phyloP scores from a whole-genome alignment of 2,329 filamentous ascomycete genomes.

The Chrysoporthe cubensis region DNA sequence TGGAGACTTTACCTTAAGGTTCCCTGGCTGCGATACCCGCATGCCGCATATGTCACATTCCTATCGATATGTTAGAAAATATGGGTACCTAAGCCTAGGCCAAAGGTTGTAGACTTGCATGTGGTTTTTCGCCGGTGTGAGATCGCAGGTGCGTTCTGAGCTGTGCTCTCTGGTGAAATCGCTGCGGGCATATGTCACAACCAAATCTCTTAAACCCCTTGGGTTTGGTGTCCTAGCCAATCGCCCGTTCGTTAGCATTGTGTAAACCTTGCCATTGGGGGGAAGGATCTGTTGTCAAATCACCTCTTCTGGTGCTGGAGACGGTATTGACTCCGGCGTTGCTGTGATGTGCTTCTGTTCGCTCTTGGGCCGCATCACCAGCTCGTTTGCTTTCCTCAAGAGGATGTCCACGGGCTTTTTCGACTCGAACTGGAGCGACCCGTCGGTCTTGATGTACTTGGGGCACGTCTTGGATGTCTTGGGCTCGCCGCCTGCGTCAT shows the following conservation, averaged over 20 bases:
- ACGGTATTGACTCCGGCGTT: conserved; percentile 8
- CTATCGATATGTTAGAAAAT: conserved; percentile 28
- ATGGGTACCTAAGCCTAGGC: not conserved
- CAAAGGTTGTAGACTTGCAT: conserved; percentile 62
- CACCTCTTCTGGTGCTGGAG: conserved; percentile 21
- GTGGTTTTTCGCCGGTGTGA: conserved; percentile 90
- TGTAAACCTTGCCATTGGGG: not conserved
- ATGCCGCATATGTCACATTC: conserved; percentile 63
- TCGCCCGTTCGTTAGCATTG: not conserved
- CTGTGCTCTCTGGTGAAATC: conserved; percentile 91
- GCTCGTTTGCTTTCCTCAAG: conserved; percentile 18
- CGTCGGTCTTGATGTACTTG: conserved; percentile 22
- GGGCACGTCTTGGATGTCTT: conserved; percentile 26
- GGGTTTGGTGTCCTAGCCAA: conserved; percentile 26
- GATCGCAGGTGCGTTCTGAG: conserved; percentile 86
- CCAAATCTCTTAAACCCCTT: conserved; percentile 64
- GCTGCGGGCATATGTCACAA: conserved; percentile 74
- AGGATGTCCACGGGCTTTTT: conserved; percentile 22
- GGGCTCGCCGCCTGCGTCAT: conserved; percentile 26
- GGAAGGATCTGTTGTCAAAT: not conserved
- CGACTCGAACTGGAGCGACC: conserved; percentile 21
- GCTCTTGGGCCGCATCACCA: conserved; percentile 2
- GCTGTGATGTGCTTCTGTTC: not conserved
- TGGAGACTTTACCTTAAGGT: conserved; percentile 69
- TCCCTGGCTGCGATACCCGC: conserved; percentile 86